Percentiles rank a stretch among this genome's conserved stretches.
Evolutionary conservation across 257 asterid species (phyloP).

Genomic region (Salvia hispanica): DNA sequence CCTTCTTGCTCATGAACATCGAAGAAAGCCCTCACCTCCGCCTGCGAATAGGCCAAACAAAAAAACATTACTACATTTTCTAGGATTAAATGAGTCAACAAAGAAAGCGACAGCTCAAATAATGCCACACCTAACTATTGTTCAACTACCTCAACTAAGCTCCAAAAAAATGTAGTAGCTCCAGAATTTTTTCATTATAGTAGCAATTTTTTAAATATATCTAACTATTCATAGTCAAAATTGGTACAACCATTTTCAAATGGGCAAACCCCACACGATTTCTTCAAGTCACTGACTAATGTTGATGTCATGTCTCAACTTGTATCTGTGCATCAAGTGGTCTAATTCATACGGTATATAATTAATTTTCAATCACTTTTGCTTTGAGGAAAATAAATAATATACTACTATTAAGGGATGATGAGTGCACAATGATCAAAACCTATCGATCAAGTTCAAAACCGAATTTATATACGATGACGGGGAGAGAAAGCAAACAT

Average conservation of each 20-base stretch:
- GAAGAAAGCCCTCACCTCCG: slow-evolving; percentile 85
- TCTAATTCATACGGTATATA: background rate
- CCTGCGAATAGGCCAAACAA: slow-evolving; percentile 34
- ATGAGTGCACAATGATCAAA: background rate
- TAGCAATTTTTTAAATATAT: background rate
- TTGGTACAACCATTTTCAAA: background rate
- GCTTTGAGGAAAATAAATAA: background rate
- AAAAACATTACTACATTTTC: background rate
- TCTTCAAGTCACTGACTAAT: background rate
- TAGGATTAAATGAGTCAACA: slow-evolving; percentile 13
- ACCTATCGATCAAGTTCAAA: background rate
- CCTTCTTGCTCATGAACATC: slow-evolving; percentile 93
- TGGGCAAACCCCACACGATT: background rate
- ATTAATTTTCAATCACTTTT: background rate
- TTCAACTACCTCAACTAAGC: slow-evolving; percentile 36
- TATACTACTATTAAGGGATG: background rate
- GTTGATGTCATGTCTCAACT: background rate
- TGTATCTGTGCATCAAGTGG: background rate
- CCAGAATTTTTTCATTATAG: background rate
- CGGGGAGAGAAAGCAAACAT: slow-evolving; percentile 30
- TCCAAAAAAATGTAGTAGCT: slow-evolving; percentile 22
- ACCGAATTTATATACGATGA: slow-evolving; percentile 12
- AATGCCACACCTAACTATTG: slow-evolving; percentile 33
- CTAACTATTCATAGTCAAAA: background rate
- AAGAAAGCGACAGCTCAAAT: slow-evolving; percentile 23